A percentile compares a stretch with the other conserved stretches of the same genome.
Conservation (phyloP, 805 yeast species). For the Nakazawaea pomicola region DNA sequence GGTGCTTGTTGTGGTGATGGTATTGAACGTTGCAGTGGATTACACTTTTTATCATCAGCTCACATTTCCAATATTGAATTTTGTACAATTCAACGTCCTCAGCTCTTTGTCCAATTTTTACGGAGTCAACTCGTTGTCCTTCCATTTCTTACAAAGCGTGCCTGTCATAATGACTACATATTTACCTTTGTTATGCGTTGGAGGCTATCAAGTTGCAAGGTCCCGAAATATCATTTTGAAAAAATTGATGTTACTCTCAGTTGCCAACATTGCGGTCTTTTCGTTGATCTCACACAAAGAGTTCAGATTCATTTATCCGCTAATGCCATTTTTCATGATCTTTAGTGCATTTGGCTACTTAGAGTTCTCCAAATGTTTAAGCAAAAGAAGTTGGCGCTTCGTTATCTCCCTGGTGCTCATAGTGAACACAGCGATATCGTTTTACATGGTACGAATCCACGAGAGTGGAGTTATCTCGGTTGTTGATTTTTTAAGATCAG, state of each 20-base stretch:
- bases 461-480: constrained; percentile 85
- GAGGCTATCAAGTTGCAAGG: constrained; percentile 21
- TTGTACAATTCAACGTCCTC: constrained; percentile 72
- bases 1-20: constrained; percentile 21
- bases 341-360: constrained; percentile 39
- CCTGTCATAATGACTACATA: constrained; percentile 70
- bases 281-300: constrained; percentile 82
- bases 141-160: constrained; percentile 76
- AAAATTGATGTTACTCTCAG: constrained; percentile 21
- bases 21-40: constrained; percentile 44
- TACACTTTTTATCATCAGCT: constrained; percentile 50
- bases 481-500: constrained; percentile 42
- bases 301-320: constrained; percentile 80
- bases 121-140: constrained; percentile 81
- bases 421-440: constrained; percentile 16
- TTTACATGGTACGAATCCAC: constrained; percentile 55
- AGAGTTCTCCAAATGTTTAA: constrained; percentile 11
- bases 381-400: constrained; percentile 5
- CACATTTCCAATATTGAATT: constrained; percentile 62
- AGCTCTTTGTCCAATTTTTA: constrained; percentile 74
- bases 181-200: constrained; percentile 52
- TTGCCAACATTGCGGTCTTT: constrained; percentile 47
- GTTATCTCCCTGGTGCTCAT: constrained; percentile 11
- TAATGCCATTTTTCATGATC: constrained; percentile 68
- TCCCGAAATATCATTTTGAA: background rate